Conservation (phyloP, 345 rosid species). For the Psidium friedrichsthalianum region DNA sequence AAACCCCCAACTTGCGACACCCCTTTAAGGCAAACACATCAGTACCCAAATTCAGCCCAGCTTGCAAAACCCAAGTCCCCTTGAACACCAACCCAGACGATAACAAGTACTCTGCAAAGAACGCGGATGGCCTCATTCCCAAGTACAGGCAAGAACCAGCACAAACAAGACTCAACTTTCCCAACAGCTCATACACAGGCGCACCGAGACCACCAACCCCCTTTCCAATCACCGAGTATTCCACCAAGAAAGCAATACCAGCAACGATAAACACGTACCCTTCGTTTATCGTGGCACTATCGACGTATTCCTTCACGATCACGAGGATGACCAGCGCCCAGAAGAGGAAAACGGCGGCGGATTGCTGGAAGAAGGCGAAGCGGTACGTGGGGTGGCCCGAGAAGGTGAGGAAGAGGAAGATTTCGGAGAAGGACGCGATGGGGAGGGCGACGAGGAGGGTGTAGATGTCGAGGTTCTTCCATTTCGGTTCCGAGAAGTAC, state of each 20-base stretch:
- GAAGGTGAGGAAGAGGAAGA: constrained; percentile 34
- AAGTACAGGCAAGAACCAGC: constrained; percentile 38
- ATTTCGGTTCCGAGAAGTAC: constrained; percentile 32
- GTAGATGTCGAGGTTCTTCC: constrained; percentile 42
- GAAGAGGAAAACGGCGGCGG: constrained; percentile 23
- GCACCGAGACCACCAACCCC: constrained; percentile 25
- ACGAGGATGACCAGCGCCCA: constrained; percentile 31
- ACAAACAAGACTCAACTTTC: constrained; percentile 35
- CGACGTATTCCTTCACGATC: constrained; percentile 15
- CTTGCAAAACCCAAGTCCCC: constrained; percentile 47
- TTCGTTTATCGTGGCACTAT: constrained; percentile 14
- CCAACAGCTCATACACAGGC: constrained; percentile 21
- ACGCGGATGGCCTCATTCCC: constrained; percentile 33
- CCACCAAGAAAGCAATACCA: constrained; percentile 29
- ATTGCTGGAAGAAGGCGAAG: constrained; percentile 38
- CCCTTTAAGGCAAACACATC: constrained; percentile 37
- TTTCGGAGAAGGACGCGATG: constrained; percentile 31
- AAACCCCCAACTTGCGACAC: constrained; percentile 17
- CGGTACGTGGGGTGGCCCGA: constrained; percentile 32
- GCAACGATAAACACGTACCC: constrained; percentile 15
- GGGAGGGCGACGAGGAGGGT: constrained; percentile 40
- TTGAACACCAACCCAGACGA: constrained; percentile 37
- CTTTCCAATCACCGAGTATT: constrained; percentile 24
- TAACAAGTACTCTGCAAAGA: constrained; percentile 35
- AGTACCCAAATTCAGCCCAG: constrained; percentile 34